Percentiles rank a stretch among this genome's conserved stretches.
phyloP scores from a whole-genome alignment of 179 eudicot genomes.

The Camellia oleifera region DNA sequence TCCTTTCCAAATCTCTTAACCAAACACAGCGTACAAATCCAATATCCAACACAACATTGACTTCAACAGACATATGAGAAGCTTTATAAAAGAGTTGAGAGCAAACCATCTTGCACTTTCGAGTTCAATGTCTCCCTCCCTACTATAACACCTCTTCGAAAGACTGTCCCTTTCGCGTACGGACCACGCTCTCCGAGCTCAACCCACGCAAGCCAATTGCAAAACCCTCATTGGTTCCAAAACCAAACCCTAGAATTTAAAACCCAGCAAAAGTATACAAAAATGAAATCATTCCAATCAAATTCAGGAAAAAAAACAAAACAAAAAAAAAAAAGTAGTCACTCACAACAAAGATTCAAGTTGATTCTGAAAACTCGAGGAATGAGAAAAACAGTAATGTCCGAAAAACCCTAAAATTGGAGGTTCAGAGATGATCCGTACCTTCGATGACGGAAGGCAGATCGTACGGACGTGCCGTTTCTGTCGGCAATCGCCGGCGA shows the following conservation, averaged over 20 bases:
- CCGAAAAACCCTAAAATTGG: background rate
- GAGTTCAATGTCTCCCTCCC: background rate
- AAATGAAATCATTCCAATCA: background rate
- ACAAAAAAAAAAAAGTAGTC: background rate
- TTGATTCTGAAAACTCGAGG: background rate
- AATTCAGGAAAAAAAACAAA: too few relatives aligned
- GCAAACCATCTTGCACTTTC: conserved; percentile 17
- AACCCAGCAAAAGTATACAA: background rate
- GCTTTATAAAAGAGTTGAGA: background rate
- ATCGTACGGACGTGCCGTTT: background rate
- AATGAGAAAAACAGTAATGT: background rate
- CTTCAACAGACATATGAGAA: background rate
- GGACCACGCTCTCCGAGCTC: background rate
- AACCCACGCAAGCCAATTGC: background rate
- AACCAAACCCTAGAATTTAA: background rate
- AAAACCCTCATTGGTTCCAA: background rate
- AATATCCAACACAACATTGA: background rate
- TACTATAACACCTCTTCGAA: background rate
- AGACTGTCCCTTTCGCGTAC: background rate
- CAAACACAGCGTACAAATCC: too few relatives aligned
- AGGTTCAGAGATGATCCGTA: background rate
- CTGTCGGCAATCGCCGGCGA: background rate
- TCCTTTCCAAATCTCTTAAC: too few relatives aligned
- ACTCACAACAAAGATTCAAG: background rate
- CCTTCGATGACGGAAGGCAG: background rate